Conservation (phyloP, 1,139 yeast species). For the Torulaspora pretoriensis region DNA sequence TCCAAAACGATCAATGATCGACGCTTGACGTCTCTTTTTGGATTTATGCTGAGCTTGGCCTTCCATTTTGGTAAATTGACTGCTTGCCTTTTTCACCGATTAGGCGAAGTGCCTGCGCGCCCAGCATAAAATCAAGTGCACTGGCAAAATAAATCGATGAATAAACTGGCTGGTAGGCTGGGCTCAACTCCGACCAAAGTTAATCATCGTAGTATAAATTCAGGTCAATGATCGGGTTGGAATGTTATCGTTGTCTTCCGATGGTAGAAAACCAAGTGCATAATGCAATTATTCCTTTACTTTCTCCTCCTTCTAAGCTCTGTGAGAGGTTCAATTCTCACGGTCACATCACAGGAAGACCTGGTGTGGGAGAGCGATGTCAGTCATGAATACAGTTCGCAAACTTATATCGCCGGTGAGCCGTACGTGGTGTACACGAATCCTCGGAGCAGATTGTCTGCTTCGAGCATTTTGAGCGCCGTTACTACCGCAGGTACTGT, state of each 20-base stretch:
- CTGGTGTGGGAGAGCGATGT: constrained; percentile 8
- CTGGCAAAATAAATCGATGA: background rate
- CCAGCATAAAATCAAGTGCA: background rate
- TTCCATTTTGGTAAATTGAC: constrained; percentile 1
- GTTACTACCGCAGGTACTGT: background rate
- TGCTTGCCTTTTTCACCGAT: constrained; percentile 1
- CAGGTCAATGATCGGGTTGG: background rate
- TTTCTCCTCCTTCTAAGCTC: constrained; percentile 1
- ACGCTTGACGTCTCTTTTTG: background rate
- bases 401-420: constrained; percentile 4
- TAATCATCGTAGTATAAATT: background rate
- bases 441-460: constrained; percentile 1
- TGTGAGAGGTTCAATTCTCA: constrained; percentile 2
- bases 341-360: background rate
- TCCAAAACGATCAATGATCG: constrained; percentile 1
- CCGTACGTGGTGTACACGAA: constrained; percentile 2
- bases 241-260: background rate
- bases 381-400: background rate
- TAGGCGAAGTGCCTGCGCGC: constrained; percentile 2
- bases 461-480: constrained; percentile 1
- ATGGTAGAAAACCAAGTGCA: background rate
- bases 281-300: constrained; percentile 5
- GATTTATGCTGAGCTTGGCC: background rate
- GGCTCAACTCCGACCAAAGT: background rate
- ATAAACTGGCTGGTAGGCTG: background rate